phyloP scores from a whole-genome alignment of 176 grass and related monocot genomes.

The Secale cereale region DNA sequence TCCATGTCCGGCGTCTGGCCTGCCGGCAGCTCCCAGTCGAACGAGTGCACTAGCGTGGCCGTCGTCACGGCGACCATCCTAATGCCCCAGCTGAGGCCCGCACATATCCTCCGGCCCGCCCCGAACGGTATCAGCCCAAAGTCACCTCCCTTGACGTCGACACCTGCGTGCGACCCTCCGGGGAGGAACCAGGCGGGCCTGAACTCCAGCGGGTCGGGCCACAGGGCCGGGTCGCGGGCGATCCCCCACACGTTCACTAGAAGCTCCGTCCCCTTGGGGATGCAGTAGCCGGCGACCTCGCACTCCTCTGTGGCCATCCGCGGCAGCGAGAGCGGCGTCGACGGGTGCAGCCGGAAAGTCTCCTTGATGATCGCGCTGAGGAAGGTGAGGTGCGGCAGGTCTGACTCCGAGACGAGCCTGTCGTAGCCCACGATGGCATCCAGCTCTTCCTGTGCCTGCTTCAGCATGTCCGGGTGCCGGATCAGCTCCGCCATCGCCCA shows the following conservation, averaged over 20 bases:
- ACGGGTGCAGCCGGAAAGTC: conserved; percentile 60
- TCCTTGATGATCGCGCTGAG: conserved; percentile 52
- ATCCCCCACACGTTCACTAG: conserved; percentile 78
- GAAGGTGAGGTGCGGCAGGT: conserved; percentile 47
- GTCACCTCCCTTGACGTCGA: conserved; percentile 40
- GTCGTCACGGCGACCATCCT: conserved; percentile 52
- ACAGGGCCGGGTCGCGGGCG: conserved; percentile 36
- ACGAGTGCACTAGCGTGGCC: conserved; percentile 43
- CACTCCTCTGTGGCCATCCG: conserved; percentile 43
- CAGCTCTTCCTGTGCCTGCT: conserved; percentile 43
- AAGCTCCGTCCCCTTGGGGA: conserved; percentile 32
- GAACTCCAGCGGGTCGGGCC: conserved; percentile 39
- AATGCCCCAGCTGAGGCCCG: conserved; percentile 49
- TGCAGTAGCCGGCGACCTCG: conserved; percentile 39
- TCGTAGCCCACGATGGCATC: conserved; percentile 43
- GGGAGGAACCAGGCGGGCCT: conserved; percentile 45
- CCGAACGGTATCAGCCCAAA: conserved; percentile 62
- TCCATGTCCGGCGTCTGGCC: conserved; percentile 47
- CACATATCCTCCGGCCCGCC: conserved; percentile 57
- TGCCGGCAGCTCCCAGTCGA: conserved; percentile 38
- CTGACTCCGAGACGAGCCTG: conserved; percentile 45
- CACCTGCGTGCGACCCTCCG: background rate
- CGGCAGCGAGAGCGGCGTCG: conserved; percentile 63
- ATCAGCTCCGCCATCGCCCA: conserved; percentile 62
- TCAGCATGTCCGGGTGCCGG: conserved; percentile 37